Base-by-base conservation (phyloP, 78 protist genomes). In the Pigoraptor vietnamica region DNA sequence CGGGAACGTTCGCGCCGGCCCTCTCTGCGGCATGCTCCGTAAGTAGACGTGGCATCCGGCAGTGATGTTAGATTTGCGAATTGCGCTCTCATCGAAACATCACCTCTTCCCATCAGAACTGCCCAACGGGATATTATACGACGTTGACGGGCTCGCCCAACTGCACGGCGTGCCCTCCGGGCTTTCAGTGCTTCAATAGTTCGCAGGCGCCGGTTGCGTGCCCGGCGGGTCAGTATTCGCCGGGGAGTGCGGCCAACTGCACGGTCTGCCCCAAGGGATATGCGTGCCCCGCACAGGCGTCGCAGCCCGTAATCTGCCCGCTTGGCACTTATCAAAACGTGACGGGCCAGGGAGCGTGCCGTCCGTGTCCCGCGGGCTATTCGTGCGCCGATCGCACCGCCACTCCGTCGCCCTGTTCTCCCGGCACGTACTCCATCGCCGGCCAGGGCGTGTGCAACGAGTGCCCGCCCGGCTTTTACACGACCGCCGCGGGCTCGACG, bases 401-500 rank as follows among this genome's bases (percentile, higher is more conserved):
- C 67, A 14, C 67, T 48, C 67, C 67, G 29, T 6, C 14, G 29
- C 67, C 67, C 67, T 48, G 67, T 14, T 14, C 67, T 48, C 29
- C 67, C 67, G 67, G 67, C 6, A 6, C 6, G 67, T 48, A 21
- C 67, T 48, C 67, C 14, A 6, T 48, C 29, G 67, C 29, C 67
- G 67, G 67, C 6, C 29, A n/a, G n/a, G n/a, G n/a, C n/a, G n/a
- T n/a, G n/a, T n/a, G n/a, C n/a, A n/a, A n/a, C n/a, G n/a, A n/a
- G 36, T 90, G 95, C 81, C 89, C 95, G 10, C 34, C 39, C 9
- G 95, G 95, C 14, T 37, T 0, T 37, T 94, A 91, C 92, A 14
- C 33, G 48, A 34, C 10, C 36, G 39, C 36, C 23, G 56, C 86
- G 14, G 93, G 87, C 23, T 6, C 1, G 92, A 24, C 2, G 87